These are phyloP conservation scores for Mycosphaerella sp. DNA, from an alignment of 2,329 filamentous ascomycete genomes.

Conservation along the genomic window DNA sequence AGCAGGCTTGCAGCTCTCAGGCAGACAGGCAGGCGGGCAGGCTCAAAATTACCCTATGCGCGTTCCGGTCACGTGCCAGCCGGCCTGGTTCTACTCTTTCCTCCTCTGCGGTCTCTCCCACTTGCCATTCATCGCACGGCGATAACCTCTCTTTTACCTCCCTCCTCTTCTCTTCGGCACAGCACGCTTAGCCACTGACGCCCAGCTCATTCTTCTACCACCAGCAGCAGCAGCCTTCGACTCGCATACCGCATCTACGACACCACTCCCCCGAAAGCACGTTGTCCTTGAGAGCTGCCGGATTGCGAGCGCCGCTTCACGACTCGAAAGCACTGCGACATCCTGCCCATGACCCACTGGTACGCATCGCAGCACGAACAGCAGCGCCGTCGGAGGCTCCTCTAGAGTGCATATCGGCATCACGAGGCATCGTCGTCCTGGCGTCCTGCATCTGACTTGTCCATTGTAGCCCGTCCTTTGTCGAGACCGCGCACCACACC, in stretches of 20 bases:
- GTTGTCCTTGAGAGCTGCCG: conserved; percentile 5
- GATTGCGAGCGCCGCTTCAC: conserved; percentile 10
- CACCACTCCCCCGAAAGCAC: conserved; percentile 7
- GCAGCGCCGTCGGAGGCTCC: not conserved
- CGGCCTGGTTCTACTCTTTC: too few relatives aligned
- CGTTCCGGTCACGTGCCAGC: too few relatives aligned
- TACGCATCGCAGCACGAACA: conserved; percentile 7
- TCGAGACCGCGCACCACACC: conserved; percentile 16
- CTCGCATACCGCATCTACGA: not conserved
- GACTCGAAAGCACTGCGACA: conserved; percentile 9
- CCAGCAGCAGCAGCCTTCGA: conserved; percentile 1
- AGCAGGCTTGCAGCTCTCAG: not conserved
- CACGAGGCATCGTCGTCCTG: not conserved
- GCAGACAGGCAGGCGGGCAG: not conserved
- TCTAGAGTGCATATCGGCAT: conserved; percentile 5
- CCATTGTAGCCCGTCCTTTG: conserved; percentile 13
- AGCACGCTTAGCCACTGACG: not conserved
- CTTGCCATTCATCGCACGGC: not conserved
- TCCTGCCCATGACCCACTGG: conserved; percentile 17
- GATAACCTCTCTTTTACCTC: not conserved
- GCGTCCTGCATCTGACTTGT: conserved; percentile 15
- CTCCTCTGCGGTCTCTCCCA: not conserved
- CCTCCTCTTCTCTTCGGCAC: not conserved
- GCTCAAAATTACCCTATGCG: too few relatives aligned
- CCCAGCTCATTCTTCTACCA: conserved; percentile 1